Conservation (phyloP, 306 rosid species). For the Rosa rugosa region DNA sequence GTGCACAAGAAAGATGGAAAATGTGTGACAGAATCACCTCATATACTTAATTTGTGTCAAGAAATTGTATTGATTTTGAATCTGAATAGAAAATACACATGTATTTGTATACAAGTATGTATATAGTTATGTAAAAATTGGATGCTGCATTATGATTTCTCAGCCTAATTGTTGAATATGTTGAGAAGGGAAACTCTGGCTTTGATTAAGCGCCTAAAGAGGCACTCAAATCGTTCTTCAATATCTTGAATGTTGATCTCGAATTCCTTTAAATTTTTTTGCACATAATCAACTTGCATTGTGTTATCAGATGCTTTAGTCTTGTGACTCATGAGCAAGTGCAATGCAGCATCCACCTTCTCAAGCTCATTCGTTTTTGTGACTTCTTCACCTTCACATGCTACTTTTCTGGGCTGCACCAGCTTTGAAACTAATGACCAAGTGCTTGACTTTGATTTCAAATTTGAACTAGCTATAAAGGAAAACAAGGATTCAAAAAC, state of each 20-base stretch:
- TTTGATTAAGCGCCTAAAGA: constrained; percentile 29
- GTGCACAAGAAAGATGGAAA: neutral
- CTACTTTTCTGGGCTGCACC: no score
- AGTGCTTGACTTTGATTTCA: no score
- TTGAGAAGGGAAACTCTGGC: constrained; percentile 37
- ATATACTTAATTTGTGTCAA: neutral
- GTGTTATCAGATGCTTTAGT: neutral
- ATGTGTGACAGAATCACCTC: neutral
- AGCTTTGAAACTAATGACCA: no score
- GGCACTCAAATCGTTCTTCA: constrained; percentile 20
- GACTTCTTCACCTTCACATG: no score
- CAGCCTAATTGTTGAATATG: constrained; percentile 27
- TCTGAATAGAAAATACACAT: neutral
- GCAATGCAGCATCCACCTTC: constrained; percentile 16
- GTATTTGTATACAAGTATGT: neutral
- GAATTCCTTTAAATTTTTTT: constrained; percentile 11
- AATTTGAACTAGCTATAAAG: constrained; percentile 11
- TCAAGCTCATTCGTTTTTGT: neutral
- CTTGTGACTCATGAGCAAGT: constrained; percentile 10
- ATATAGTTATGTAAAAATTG: neutral
- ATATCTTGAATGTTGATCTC: constrained; percentile 22
- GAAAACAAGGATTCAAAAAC: constrained; percentile 24
- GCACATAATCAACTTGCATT: constrained; percentile 15
- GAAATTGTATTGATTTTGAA: neutral
- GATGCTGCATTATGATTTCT: neutral